phyloP scores from a whole-genome alignment of 2,329 filamentous ascomycete genomes.

The Ramularia endophylla region DNA sequence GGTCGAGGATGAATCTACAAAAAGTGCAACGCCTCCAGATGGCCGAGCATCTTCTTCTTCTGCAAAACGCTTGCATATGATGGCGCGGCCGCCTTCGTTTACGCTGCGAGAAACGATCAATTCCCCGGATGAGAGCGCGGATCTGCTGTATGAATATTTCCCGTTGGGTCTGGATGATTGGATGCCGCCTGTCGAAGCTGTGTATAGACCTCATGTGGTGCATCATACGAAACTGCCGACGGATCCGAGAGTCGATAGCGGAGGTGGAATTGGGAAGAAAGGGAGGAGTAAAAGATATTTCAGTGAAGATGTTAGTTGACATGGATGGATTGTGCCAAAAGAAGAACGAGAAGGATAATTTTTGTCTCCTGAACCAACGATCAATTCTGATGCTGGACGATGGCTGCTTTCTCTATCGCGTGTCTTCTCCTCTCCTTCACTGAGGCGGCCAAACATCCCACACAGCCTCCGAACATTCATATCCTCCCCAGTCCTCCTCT shows the following conservation, averaged over 20 bases:
- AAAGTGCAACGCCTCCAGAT: slow-evolving; percentile 23
- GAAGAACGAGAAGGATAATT: too few species aligned
- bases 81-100: slow-evolving; percentile 39
- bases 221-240: slow-evolving; percentile 65
- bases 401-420: too few species aligned
- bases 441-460: too few species aligned
- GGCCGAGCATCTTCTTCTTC: slow-evolving; percentile 6
- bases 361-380: too few species aligned
- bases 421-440: too few species aligned
- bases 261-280: slow-evolving; percentile 30
- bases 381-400: too few species aligned
- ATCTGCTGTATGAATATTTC: slow-evolving; percentile 91
- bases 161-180: slow-evolving; percentile 86
- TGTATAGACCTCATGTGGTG: slow-evolving; percentile 87
- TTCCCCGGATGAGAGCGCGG: slow-evolving; percentile 68
- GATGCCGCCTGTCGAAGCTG: slow-evolving; percentile 84
- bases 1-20: slow-evolving; percentile 48
- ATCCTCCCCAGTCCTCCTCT: too few species aligned
- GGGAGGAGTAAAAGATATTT: slow-evolving; percentile 41
- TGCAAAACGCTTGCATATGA: slow-evolving; percentile 21
- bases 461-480: too few species aligned
- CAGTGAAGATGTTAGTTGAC: slow-evolving; percentile 36
- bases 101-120: slow-evolving; percentile 41
- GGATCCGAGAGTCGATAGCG: slow-evolving; percentile 34
- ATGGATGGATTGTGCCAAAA: too few species aligned